Base-by-base conservation (phyloP, 208 protist genomes). In the Wallacemonas sp. region DNA sequence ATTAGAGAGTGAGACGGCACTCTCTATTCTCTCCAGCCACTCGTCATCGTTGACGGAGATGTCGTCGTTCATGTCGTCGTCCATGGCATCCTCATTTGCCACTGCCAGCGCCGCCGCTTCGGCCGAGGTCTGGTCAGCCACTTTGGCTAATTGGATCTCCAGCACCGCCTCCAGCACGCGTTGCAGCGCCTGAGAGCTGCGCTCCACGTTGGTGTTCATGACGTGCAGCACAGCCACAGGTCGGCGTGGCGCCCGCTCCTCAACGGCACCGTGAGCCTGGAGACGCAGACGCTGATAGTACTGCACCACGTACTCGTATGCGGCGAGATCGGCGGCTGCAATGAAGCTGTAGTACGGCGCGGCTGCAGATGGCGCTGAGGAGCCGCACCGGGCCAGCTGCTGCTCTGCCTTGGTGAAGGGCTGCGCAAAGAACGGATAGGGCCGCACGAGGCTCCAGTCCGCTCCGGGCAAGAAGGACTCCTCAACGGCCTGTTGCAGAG, bases 321-420 rank as follows among this genome's bases (percentile, higher is more conserved):
- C 78, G n/a, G 76, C 69, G 43, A 81, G 61, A 72, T 94, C 85
- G 0, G 85, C 78, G 0, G 88, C 84, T 29, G 78, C 76, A 56
- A 94, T 80, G 36, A 92, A 74, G 60, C 90, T 82, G 74, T 89
- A 92, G 65, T 94, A 94, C 17, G 52, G 70, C 29, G 48, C 47
- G 29, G 54, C 56, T 19, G 43, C 19, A 2, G 67, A 17, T 0
- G 52, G 33, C 12, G 55, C 43, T 11, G 9, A 47, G n/a, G 26
- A 23, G 34, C 47, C 58, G 1, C 30, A 39, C 1, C 65, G 65
- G 24, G 54, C 30, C 19, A 65, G 58, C 48, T 82, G 52, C 12
- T 39, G 61, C 72, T 92, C 86, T 1, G 76, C 80, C 39, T 67
- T 30, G 17, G 66, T 60, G 61, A 92, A 92, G 17, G 60, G 57